These are phyloP conservation scores for Mycena galopus DNA, from an alignment of 768 basidiomycete genomes.

Conservation along the genomic window DNA sequence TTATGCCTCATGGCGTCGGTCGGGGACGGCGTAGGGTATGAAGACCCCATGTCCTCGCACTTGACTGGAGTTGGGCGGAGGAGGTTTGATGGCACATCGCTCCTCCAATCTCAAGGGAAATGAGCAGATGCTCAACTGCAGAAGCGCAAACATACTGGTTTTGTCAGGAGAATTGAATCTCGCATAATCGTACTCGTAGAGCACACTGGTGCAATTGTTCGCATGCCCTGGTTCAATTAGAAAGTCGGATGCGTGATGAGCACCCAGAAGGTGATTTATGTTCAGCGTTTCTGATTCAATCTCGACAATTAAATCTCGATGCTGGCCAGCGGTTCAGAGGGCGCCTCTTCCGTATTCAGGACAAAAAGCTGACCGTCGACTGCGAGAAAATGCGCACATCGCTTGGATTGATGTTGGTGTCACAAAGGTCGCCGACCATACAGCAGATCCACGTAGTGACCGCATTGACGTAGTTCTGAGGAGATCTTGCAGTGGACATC, in stretches of 20 bases:
- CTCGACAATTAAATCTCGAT: slow-evolving; percentile 14
- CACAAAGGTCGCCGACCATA: slow-evolving; percentile 24
- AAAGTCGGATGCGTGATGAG: slow-evolving; percentile 17
- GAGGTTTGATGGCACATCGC: background rate
- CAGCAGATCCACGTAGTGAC: slow-evolving; percentile 9
- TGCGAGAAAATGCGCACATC: background rate
- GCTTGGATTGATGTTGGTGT: background rate
- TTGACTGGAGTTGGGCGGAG: background rate
- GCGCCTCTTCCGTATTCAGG: too few relatives aligned
- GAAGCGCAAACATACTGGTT: background rate
- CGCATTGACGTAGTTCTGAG: background rate
- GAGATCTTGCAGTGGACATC: background rate
- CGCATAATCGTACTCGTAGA: slow-evolving; percentile 19
- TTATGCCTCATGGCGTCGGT: background rate
- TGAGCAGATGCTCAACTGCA: background rate
- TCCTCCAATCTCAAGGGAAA: slow-evolving; percentile 18
- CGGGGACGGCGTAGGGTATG: slow-evolving; percentile 20
- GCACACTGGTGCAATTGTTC: background rate
- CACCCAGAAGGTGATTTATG: slow-evolving; percentile 10
- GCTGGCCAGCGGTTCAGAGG: slow-evolving; percentile 1
- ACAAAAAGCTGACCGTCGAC: slow-evolving; percentile 2
- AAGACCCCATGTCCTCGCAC: background rate
- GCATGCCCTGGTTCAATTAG: background rate
- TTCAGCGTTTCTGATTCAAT: background rate
- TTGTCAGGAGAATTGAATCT: slow-evolving; percentile 4